Evolutionary conservation across 305 asterid genomes (phyloP), one percentile per base, ranked within the genome.

Genomic region (Fraxinus xanthoxyloides): DNA sequence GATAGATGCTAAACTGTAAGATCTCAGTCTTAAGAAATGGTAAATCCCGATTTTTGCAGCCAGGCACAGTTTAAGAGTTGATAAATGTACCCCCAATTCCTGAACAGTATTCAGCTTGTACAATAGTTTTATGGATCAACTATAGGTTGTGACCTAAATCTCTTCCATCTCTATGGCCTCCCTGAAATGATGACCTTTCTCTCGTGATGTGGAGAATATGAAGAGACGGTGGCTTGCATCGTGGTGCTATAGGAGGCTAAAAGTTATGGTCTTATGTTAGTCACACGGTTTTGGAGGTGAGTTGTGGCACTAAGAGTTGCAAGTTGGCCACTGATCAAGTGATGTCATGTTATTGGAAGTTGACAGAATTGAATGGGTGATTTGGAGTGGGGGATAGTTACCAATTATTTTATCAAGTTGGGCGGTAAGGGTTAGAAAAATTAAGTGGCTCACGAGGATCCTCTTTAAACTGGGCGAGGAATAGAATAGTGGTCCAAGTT

Each of bases 351-450:
- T 48, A 13, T 13, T 15, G 59, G 7, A 48, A 15, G 59, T 48
- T 48, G 3, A 48, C 19, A 43, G 7, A 17, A 17, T 48, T 15
- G 21, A 21, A 48, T 15, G 36, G 21, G 21, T 48, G 2, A 48
- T 48, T 48, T 2, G 3, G 7, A 48, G 59, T 15, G 59, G 19
- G 4, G 4, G 21, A 2, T 48, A 48, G 59, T 15, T 48, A 15
- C 93, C 86, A 40, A 43, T 43, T 43, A 12, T 43, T 6, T 48
- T 15, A 48, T 48, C 59, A 1, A 15, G 59, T 48, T 48, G 21
- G 59, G 21, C 21, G 1, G 0, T 48, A 48, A 48, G 59, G 7
- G 2, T 48, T 19, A 12, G 5, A 13, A 46, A 43, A 46, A 40
- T 2, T 13, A 46, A 12, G 56, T 46, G 56, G 1, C 56, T 13